Evolutionary conservation across 148 eudicot genomes (phyloP), one percentile per base, ranked within the genome.

Genomic region (Nepenthes gracilis): DNA sequence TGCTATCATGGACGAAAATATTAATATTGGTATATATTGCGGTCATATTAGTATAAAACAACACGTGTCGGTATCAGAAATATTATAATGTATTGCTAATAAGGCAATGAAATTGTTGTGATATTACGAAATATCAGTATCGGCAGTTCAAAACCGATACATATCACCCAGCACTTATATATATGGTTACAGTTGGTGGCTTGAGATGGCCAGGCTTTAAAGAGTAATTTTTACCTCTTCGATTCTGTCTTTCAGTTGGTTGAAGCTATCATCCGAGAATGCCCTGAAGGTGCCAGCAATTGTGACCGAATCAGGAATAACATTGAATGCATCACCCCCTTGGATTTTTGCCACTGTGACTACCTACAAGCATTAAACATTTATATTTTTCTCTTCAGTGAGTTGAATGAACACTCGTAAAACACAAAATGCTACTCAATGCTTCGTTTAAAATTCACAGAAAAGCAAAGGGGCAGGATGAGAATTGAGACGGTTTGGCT

Each of bases 261-360:
- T 37, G 58, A 93, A 77, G 73, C 87, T 89, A 32, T 81, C 81
- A 64, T 66, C 81, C 45, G 78, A 69, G 72, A 93, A 76, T 48
- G 97, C 91, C 45, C 96, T 77, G 72, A 84, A 89, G 33, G 96
- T 89, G 62, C 99, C 99, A 55, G 91, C 99, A 69, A 93, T 93
- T 49, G 89, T 86, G 36, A 89, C 96, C 47, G 85, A 84, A 80
- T 93, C 99, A 3, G 99, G 99, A 60, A 93, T 93, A 14, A 93
- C 96, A 62, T 93, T 93, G 76, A 93, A 93, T 59, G 99, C 99
- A 54, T 80, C 87, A 7, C 99, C 99, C 52, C 99, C 99, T 78
- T 84, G 89, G 73, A 93, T 89, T 59, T 79, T 86, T 61, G 82
- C 95, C n/a, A 93, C 91, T 12, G 99, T 93, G 35, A 93, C 89